Evolutionary conservation across 352 stramenopile genomes (phyloP).

Genomic region (Aphanomyces euteiches): DNA sequence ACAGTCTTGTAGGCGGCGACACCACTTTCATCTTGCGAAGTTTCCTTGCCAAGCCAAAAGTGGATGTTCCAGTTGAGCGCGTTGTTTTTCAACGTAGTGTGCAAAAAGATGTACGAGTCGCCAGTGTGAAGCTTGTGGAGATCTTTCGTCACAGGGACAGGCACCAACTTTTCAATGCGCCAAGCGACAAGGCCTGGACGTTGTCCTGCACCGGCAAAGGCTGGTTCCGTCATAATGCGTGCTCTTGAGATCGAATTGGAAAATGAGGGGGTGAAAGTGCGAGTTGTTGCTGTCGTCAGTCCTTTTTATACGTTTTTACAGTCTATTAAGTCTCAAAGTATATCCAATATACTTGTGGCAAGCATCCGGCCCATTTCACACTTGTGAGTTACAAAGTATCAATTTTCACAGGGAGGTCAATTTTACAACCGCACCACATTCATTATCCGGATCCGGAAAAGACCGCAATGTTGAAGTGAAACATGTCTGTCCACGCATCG

Average conservation of each 20-base stretch:
- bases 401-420: no score
- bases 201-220: conserved; percentile 57
- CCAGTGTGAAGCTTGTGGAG: conserved; percentile 91
- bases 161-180: conserved; percentile 80
- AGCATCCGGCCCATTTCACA: no score
- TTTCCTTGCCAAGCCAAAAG: conserved; percentile 95
- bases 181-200: conserved; percentile 68
- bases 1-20: conserved; percentile 96
- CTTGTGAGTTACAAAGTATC: no score
- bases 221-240: conserved; percentile 42
- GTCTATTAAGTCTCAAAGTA: not conserved
- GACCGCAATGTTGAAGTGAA: no score
- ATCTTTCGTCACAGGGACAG: conserved; percentile 53
- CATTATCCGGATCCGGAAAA: no score
- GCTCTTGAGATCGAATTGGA: conserved; percentile 13
- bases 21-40: conserved; percentile 89
- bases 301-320: conserved; percentile 8
- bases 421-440: no score
- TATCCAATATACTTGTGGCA: not conserved
- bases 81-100: conserved; percentile 60
- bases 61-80: conserved; percentile 88
- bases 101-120: conserved; percentile 96
- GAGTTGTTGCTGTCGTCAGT: not conserved
- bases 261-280: conserved; percentile 6
- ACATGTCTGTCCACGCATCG: no score